A percentile compares a stretch with the other conserved stretches of the same genome.
phyloP scores from a whole-genome alignment of 805 yeast species.

The Sungouiozyma ichnusensis region DNA sequence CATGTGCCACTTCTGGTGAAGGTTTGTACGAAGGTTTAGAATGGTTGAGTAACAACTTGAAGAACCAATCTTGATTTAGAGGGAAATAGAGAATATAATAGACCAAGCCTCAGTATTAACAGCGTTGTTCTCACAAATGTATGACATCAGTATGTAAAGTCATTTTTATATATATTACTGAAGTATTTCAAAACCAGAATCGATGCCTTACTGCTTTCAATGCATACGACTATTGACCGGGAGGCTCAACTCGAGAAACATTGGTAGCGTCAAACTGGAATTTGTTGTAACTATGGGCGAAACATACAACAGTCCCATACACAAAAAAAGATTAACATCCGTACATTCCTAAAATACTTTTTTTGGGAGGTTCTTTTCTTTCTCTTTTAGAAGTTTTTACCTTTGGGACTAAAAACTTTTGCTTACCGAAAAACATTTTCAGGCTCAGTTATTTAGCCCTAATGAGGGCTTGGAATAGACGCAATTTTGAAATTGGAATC shows the following conservation, averaged over 20 bases:
- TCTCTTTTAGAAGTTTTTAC: no score
- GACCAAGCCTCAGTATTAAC: neutral
- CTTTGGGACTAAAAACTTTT: neutral
- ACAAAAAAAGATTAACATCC: no score
- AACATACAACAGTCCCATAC: no score
- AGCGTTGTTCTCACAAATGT: neutral
- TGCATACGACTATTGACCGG: no score
- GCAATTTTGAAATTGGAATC: neutral
- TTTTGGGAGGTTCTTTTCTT: no score
- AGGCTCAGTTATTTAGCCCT: neutral
- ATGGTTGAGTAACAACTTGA: slow-evolving; percentile 89
- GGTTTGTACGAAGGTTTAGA: slow-evolving; percentile 97
- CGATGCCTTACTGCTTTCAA: neutral
- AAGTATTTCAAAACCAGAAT: neutral
- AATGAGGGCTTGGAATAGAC: neutral
- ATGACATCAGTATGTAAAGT: neutral
- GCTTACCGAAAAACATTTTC: neutral
- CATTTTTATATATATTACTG: neutral
- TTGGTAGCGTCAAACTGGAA: no score
- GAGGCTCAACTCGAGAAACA: no score
- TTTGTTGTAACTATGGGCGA: no score
- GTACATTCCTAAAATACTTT: no score
- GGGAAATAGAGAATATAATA: neutral
- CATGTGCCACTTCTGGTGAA: slow-evolving; percentile 98
- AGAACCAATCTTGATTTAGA: slow-evolving; percentile 46